phyloP scores from a whole-genome alignment of 768 basidiomycete species.

The Filobasidium floriforme region DNA sequence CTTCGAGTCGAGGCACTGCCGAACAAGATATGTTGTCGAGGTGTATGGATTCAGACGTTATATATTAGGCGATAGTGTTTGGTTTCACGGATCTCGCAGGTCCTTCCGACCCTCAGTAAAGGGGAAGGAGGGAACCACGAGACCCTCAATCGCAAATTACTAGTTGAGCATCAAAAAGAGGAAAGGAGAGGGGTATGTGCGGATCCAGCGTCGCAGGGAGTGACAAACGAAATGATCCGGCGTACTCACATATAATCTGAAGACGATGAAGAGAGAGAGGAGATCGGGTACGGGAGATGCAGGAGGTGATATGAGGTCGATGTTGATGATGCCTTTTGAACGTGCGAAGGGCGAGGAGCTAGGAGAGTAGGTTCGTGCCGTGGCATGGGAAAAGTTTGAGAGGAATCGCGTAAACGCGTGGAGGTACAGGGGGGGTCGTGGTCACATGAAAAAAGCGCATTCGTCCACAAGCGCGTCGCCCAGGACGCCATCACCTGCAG shows the following conservation, averaged over 20 bases:
- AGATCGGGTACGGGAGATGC: no score
- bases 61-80: constrained; percentile 13
- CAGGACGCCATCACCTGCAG: no score
- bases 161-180: constrained; percentile 2
- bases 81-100: background rate
- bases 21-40: background rate
- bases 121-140: background rate
- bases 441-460: no score
- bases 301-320: no score
- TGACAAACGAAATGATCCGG: background rate
- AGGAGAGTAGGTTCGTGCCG: no score
- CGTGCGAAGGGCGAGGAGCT: no score
- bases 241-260: background rate
- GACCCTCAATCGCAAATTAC: constrained; percentile 11
- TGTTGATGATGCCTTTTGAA: no score
- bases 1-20: background rate
- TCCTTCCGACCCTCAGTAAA: background rate
- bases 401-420: no score
- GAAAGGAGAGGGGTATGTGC: background rate
- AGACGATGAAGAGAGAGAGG: background rate
- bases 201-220: background rate
- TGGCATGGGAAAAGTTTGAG: no score
- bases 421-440: no score
- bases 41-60: background rate
- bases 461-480: no score